Evolutionary conservation across 768 basidiomycete genomes (phyloP), one percentile per base, ranked within the genome.

Genomic region (Sarcodon sp.): DNA sequence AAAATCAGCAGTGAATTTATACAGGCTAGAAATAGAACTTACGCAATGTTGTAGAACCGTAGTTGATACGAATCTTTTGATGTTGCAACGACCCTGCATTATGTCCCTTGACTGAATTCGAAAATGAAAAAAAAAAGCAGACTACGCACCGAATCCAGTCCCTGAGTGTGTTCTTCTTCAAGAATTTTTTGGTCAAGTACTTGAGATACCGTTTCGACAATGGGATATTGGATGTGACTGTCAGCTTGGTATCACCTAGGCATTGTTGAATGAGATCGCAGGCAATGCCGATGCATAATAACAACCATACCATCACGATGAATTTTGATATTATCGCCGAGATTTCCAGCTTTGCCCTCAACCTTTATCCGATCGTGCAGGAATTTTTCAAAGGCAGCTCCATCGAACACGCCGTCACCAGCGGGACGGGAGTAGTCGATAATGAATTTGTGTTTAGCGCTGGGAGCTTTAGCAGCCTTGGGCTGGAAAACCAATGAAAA

Each of bases 191-290:
- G 53, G 94, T 97, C 52, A 98, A 75, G 71, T 98, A 99, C 70
- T 98, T 97, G 64, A 97, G 81, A 69, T 96, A 97, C 49, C 89
- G 79, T 72, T 98, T 98, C 45, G 94, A 97, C 70, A 97, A 85
- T 49, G 89, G 81, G 63, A 94, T 81, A 60, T 71, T 81, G 47
- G 91, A 83, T 46, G 83, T 80, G 56, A 98, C 79, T 48, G 80
- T 84, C 65, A 98, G 76, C 70, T 83, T 89, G 61, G 72, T 82
- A 66, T 77, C 79, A 53, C 80, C 86, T 88, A 53, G 16, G 50
- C 47, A 34, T 34, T 13, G 45, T 43, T 35, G 44, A 15, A 46
- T 6, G 16, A 4, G 4, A 15, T 27, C 39, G 13, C 37, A 13
- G 39, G 16, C 13, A n/a, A 27, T 27, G 5, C 3, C 35, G 21